phyloP scores from a whole-genome alignment of 1,284 basidiomycete species.

The Wallemia hederae region DNA sequence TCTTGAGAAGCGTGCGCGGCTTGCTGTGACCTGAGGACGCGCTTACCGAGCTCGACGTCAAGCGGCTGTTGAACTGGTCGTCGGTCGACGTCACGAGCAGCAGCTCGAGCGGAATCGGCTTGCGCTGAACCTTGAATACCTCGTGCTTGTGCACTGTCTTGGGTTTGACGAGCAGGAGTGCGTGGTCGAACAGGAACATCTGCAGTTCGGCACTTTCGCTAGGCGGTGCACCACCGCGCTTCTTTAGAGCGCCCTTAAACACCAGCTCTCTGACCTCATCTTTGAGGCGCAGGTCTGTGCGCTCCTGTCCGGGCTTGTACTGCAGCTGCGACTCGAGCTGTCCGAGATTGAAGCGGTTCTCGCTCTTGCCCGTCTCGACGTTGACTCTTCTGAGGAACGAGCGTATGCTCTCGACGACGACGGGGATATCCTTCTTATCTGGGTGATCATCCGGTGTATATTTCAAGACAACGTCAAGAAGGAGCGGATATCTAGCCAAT shows the following conservation, averaged over 20 bases:
- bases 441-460: conserved; percentile 71
- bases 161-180: conserved; percentile 75
- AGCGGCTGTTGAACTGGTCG: conserved; percentile 21
- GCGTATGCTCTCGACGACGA: conserved; percentile 49
- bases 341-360: conserved; percentile 72
- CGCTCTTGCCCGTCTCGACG: conserved; percentile 62
- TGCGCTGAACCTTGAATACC: conserved; percentile 74
- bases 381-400: conserved; percentile 73
- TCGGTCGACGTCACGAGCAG: conserved; percentile 58
- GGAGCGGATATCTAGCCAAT: conserved; percentile 74
- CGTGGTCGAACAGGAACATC: conserved; percentile 91
- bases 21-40: neutral
- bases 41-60: conserved; percentile 4
- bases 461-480: conserved; percentile 76
- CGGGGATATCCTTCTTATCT: conserved; percentile 50
- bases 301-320: conserved; percentile 51
- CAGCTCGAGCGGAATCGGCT: conserved; percentile 84
- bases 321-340: conserved; percentile 67
- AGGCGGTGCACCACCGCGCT: conserved; percentile 40
- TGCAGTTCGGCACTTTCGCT: conserved; percentile 63
- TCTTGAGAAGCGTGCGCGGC: neutral
- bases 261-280: conserved; percentile 75
- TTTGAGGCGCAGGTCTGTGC: conserved; percentile 49
- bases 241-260: conserved; percentile 77
- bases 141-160: conserved; percentile 64